Evolutionary conservation across 1,284 basidiomycete species (phyloP).

Genomic region (Cryptococcus hybrid): DNA sequence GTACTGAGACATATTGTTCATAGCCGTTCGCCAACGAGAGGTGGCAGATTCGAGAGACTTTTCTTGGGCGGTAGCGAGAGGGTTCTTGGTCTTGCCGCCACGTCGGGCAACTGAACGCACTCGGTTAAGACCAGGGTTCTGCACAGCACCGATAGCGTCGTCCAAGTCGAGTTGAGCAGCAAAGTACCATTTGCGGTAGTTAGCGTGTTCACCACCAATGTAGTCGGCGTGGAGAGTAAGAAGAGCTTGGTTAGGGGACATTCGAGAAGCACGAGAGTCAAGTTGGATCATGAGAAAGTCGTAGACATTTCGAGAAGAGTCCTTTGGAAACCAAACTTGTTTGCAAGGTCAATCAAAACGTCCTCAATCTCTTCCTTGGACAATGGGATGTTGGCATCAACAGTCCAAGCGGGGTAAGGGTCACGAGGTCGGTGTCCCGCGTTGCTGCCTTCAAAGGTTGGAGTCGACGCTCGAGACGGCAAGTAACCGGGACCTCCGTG

Average conservation of each 20-base stretch:
- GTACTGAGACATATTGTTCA: conserved; percentile 99
- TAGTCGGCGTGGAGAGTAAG: conserved; percentile 97
- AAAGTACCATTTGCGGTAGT: conserved; percentile 99
- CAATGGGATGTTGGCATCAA: conserved; percentile 87
- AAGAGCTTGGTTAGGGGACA: conserved; percentile 94
- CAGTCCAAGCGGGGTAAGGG: conserved; percentile 77
- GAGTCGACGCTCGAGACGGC: conserved; percentile 49
- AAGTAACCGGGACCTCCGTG: conserved; percentile 42
- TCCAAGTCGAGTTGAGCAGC: conserved; percentile 98
- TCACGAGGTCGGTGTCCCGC: conserved; percentile 60
- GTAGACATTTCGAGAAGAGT: conserved; percentile 66
- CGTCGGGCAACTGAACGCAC: conserved; percentile 71
- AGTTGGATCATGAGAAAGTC: conserved; percentile 98
- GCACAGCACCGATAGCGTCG: conserved; percentile 89
- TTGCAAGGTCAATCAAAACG: conserved; percentile 93
- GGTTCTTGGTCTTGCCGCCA: conserved; percentile 47
- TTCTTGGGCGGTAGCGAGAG: conserved; percentile 59
- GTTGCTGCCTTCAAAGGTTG: conserved; percentile 49
- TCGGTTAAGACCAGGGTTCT: conserved; percentile 85
- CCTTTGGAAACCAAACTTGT: conserved; percentile 99
- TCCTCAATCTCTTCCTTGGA: conserved; percentile 99
- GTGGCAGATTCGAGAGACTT: conserved; percentile 86
- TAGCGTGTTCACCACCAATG: conserved; percentile 94
- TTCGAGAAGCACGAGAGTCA: conserved; percentile 93
- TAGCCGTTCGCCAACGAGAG: conserved; percentile 93